These are phyloP conservation scores for Trichomonas gallinae DNA, from an alignment of 208 protist genomes.

Conservation along the genomic window DNA sequence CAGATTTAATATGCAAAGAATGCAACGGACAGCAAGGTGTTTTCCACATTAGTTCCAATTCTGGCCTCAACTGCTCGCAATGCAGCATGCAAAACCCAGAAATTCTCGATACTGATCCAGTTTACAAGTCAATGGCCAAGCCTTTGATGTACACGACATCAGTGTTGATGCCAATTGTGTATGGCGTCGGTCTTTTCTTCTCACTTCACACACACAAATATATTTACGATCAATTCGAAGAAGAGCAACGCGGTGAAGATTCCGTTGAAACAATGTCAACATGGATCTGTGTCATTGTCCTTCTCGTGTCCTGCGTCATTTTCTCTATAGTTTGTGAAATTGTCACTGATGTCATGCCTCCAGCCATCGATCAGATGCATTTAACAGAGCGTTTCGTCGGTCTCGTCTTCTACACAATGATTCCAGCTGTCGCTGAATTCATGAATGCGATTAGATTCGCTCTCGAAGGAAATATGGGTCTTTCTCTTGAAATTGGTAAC, in stretches of 20 bases:
- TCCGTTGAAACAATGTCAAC: not conserved
- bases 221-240: not conserved
- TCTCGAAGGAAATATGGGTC: not conserved
- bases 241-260: not conserved
- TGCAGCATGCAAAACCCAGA: not conserved
- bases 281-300: not conserved
- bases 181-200: not conserved
- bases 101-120: not conserved
- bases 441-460: conserved; percentile 7
- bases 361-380: not conserved
- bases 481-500: not conserved
- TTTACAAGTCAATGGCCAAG: not conserved
- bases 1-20: not conserved
- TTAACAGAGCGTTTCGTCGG: not conserved
- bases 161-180: not conserved
- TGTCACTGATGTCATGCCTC: not conserved
- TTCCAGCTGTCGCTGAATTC: conserved; percentile 8
- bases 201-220: not conserved
- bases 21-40: not conserved
- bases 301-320: not conserved
- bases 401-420: not conserved
- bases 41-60: not conserved
- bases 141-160: not conserved
- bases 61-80: not conserved
- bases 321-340: conserved; percentile 4